Evolutionary conservation across 2,329 filamentous ascomycete genomes (phyloP), one percentile per base, ranked within the genome.

Genomic region (Pseudocercospora fijiensis): DNA sequence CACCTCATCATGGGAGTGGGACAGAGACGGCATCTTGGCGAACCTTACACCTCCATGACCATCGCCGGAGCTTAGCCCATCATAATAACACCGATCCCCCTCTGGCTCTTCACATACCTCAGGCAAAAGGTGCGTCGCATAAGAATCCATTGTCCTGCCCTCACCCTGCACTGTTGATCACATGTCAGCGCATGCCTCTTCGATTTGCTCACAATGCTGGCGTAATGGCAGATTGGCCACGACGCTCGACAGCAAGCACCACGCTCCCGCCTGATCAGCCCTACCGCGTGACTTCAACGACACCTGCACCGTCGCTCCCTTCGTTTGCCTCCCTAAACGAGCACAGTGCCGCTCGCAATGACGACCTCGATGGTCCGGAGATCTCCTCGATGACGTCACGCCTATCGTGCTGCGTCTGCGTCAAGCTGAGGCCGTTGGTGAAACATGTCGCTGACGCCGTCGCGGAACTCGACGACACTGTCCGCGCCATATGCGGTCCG

Each of bases 321-420:
- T 71, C 72, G 2, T 72, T 74, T 53, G 68, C 72, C 20, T 58
- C 65, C 0, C 63, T 74, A 41, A 60, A 68, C 28, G 63, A 70
- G 33, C 69, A 70, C 24, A 49, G 67, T 18, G 67, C 18, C 24
- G 20, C 47, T 55, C 59, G 64, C 26, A 28, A 57, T 20, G 64
- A 70, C 18, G 69, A 69, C 56, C 53, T 61, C 33, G 67, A 67
- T 41, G 64, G 60, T 9, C 62, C 64, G 18, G 70, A 66, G 45
- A 66, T 67, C 28, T 65, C 66, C 8, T 57, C 68, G 26, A 67
- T 67, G 63, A 62, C 68, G n/a, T 57, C 63, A 4, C 60, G 65
- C 1, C 55, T 68, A 16, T 59, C 70, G 20, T 74, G 72, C 62
- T 58, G 61, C n/a, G 26, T 57, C 5, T 74, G 72, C 60, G 63